These are phyloP conservation scores for Microdochium trichocladiopsis DNA, from an alignment of 2,329 filamentous ascomycete species.

Conservation along the genomic window DNA sequence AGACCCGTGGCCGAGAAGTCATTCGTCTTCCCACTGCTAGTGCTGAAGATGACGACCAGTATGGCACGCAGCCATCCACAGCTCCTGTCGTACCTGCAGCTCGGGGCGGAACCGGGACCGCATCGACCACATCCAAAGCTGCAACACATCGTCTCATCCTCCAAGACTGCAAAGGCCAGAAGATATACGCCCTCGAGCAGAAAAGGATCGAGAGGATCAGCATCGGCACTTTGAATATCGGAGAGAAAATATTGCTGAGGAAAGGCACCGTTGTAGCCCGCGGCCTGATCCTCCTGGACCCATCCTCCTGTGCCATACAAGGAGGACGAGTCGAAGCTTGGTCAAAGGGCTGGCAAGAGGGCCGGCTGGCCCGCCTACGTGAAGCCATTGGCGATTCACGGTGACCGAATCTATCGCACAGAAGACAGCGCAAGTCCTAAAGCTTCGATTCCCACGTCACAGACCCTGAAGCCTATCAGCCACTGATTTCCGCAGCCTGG, in stretches of 20 bases:
- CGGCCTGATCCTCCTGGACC: constrained; percentile 73
- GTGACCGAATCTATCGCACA: background rate
- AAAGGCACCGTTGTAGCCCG: constrained; percentile 60
- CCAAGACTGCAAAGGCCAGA: constrained; percentile 69
- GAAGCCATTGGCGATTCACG: constrained; percentile 40
- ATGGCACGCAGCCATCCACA: constrained; percentile 13
- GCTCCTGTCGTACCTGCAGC: constrained; percentile 1
- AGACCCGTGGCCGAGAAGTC: constrained; percentile 70
- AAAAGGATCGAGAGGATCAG: constrained; percentile 57
- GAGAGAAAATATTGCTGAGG: constrained; percentile 72
- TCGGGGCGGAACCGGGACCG: constrained; percentile 6
- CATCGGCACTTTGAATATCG: constrained; percentile 61
- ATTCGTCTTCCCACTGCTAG: constrained; percentile 52
- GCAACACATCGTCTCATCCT: constrained; percentile 75
- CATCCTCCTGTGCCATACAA: constrained; percentile 60
- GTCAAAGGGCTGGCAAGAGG: constrained; percentile 71
- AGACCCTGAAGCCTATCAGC: no score
- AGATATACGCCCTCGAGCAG: constrained; percentile 68
- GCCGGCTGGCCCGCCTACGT: constrained; percentile 62
- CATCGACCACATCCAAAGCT: constrained; percentile 23
- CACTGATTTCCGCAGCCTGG: no score
- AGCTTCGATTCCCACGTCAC: background rate
- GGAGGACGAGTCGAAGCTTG: constrained; percentile 81
- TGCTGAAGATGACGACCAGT: constrained; percentile 42
- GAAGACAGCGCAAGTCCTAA: no score